Evolutionary conservation across 2,329 filamentous ascomycete genomes (phyloP), one percentile per base, ranked within the genome.

Genomic region (Trichophyton equinum): DNA sequence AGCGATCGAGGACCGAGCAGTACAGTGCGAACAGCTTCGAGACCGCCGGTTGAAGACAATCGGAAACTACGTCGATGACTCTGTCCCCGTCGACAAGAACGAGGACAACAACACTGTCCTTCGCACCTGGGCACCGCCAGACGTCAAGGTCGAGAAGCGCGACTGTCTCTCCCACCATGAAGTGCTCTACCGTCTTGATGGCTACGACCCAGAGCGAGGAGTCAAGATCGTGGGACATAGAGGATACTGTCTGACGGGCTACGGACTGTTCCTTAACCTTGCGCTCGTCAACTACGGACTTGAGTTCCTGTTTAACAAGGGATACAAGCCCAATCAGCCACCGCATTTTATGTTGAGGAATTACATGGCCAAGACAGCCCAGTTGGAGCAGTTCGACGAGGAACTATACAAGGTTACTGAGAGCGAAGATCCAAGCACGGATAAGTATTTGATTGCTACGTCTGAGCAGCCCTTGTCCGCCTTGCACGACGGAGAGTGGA

Each of bases 311-410:
- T 84, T 84, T 74, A 80, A 83, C 68, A 88, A 86, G 74, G 91
- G 88, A 61, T 95, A 91, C 75, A 90, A 82, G 33, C 86, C 89
- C 6, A 84, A 92, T 66, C 89, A 94, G 71, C 87, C 92, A 1
- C 91, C 91, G 1, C 91, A 90, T 71, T 95, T 99, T 79, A 96
- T 97, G 89, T 82, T 92, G 64, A 88, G 89, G 74, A 89, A 95
- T 58, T 87, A 90, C 73, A 99, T 99, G 94, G 91, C 88, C 63
- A 97, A 97, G 81, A 99, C 94, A 0, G 94, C 94, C 1, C 94
- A 99, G 76, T 84, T 99, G 27, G 91, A 94, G 67, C 89, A 96
- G 70, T 99, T 99, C 70, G 94, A 99, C 71, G 94, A 97, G 74
- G 92, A 97, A 75, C 79, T 99, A 58, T 99, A 99, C 82, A 97